These are phyloP conservation scores for Pisolithus sp. DNA, from an alignment of 768 basidiomycete species.

Conservation along the genomic window DNA sequence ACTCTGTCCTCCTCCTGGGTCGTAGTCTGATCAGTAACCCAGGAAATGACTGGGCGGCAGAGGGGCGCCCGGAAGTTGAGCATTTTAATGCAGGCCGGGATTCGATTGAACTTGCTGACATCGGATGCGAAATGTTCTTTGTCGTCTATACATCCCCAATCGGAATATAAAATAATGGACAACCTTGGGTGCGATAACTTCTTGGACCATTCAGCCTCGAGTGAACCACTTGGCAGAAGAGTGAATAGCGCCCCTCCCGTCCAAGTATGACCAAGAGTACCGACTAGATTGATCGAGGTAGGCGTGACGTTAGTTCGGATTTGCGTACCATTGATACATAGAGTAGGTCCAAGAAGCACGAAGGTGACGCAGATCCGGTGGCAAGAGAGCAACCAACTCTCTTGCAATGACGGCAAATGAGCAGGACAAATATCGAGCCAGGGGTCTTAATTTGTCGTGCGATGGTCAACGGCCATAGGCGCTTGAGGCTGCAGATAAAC, in stretches of 20 bases:
- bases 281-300: slow-evolving; percentile 6
- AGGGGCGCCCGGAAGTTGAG: neutral
- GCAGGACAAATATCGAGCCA: too few relatives aligned
- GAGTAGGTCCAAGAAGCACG: slow-evolving; percentile 1
- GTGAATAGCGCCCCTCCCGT: too few relatives aligned
- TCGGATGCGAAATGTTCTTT: neutral
- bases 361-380: too few relatives aligned
- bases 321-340: slow-evolving; percentile 15
- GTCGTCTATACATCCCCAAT: slow-evolving; percentile 8
- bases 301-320: slow-evolving; percentile 9
- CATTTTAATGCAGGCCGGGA: neutral
- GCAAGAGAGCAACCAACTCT: too few relatives aligned
- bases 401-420: too few relatives aligned
- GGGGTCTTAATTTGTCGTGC: too few relatives aligned
- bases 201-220: slow-evolving; percentile 9
- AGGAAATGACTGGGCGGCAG: neutral
- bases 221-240: slow-evolving; percentile 10
- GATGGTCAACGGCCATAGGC: too few relatives aligned
- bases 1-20: too few relatives aligned
- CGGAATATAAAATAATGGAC: slow-evolving; percentile 9
- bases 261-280: too few relatives aligned
- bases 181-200: slow-evolving; percentile 10
- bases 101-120: neutral
- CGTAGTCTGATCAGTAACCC: too few relatives aligned
- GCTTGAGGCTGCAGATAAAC: too few relatives aligned